phyloP scores from a whole-genome alignment of 2,329 filamentous ascomycete genomes.

The Xylariaceae sp. region DNA sequence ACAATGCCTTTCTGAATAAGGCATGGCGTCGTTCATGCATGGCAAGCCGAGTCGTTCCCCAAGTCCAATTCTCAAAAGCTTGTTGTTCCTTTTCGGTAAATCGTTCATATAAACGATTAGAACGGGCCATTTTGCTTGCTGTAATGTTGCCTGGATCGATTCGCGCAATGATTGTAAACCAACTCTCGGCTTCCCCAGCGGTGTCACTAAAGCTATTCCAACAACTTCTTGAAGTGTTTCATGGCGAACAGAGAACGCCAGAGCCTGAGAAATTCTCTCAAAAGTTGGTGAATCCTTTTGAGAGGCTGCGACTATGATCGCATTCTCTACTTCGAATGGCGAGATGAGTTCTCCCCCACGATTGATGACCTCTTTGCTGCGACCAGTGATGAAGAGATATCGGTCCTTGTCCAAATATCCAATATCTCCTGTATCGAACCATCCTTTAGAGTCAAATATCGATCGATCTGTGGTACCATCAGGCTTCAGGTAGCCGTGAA shows the following conservation, averaged over 20 bases:
- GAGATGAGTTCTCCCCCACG: conserved; percentile 57
- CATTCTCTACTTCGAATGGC: conserved; percentile 56
- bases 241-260: conserved; percentile 52
- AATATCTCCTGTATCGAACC: conserved; percentile 54
- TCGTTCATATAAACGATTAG: conserved; percentile 53
- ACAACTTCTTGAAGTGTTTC: conserved; percentile 54
- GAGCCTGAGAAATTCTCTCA: conserved; percentile 43
- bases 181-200: conserved; percentile 38
- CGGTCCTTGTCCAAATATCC: conserved; percentile 49
- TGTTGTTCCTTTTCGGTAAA: conserved; percentile 53
- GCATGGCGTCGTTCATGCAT: conserved; percentile 41
- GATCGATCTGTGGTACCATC: conserved; percentile 42
- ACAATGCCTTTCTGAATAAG: conserved; percentile 44
- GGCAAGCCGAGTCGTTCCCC: conserved; percentile 44
- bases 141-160: conserved; percentile 43
- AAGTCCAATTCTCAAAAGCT: conserved; percentile 52
- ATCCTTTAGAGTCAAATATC: conserved; percentile 45
- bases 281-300: conserved; percentile 40
- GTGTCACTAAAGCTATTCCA: conserved; percentile 48
- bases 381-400: conserved; percentile 51
- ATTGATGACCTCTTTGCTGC: conserved; percentile 55
- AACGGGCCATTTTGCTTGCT: conserved; percentile 50
- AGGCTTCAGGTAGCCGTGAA: conserved; percentile 45
- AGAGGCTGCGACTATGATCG: conserved; percentile 45
- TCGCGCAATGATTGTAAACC: conserved; percentile 47